Evolutionary conservation across 805 yeast species (phyloP), one percentile per base, ranked within the genome.

Genomic region (Saccharomycopsis schoenii): DNA sequence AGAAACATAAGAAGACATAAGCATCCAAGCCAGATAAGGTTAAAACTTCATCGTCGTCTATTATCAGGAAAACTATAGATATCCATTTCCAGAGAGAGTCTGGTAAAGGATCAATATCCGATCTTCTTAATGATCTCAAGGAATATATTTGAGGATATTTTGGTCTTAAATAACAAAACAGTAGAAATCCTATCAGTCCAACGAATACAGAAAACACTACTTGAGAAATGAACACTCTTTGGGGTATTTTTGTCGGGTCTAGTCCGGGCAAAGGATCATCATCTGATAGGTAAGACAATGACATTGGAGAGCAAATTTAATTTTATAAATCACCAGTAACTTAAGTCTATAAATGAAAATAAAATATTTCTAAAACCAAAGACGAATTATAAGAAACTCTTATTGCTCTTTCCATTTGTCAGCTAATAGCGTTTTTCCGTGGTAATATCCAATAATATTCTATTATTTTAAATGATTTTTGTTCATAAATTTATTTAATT

Each of bases 1-100:
- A 94, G 70, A 93, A 92, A 2, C 92, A 91, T 40, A 93, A 74
- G 69, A 89, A 93, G 55, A 94, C 98, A 73, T 82, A 91, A 0
- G 97, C 97, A 74, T 93, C 99, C 56, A 93, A 74, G 0, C 99
- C 99, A 3, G 85, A 83, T 55, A 81, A 78, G 52, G 81, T 80
- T 56, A 83, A 68, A 3, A 83, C 74, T 66, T 82, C 83, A 12
- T 47, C 52, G 21, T 77, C 78, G 64, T 81, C 83, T 43, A 73
- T 72, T 17, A 82, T 77, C 12, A 71, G 68, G 65, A 74, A 74
- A 15, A 83, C 71, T 2, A 79, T 75, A 1, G 76, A 76, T 2
- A 82, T 73, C 86, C 86, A 83, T 1, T 83, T 81, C 58, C 82
- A 76, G 51, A 80, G 68, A 29, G 78, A 71, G 56, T 71, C 70